Percentiles rank a stretch among this genome's conserved stretches.
phyloP scores from a whole-genome alignment of 768 basidiomycete genomes.

The Russula griseocarnosa region DNA sequence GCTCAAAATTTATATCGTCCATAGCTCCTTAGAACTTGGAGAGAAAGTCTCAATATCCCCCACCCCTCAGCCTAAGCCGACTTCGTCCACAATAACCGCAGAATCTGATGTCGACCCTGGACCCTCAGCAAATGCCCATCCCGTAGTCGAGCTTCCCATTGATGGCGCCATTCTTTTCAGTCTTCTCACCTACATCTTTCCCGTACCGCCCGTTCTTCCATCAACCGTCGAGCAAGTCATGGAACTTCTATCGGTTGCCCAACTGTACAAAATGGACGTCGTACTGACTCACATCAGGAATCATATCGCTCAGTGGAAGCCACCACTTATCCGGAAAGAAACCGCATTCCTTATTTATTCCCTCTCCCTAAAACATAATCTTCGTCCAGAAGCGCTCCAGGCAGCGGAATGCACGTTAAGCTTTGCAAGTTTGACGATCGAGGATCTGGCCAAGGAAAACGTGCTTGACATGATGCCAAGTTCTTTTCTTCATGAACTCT shows the following conservation, averaged over 20 bases:
- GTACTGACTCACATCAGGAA: not conserved
- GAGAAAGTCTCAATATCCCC: not conserved
- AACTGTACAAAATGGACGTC: not conserved
- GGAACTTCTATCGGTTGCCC: not conserved
- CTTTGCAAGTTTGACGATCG: not conserved
- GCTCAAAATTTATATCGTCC: conserved; percentile 1
- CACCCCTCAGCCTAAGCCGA: not conserved
- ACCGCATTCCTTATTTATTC: not conserved
- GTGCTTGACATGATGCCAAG: not conserved
- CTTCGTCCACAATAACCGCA: not conserved
- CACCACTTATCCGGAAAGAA: not conserved
- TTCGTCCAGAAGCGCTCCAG: not conserved
- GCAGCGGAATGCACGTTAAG: not conserved
- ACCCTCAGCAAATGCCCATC: not conserved
- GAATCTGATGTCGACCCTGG: not conserved
- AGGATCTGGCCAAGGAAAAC: not conserved
- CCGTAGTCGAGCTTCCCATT: not conserved
- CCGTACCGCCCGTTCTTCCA: not conserved
- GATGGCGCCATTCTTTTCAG: not conserved
- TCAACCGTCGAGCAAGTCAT: not conserved
- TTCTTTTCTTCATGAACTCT: not conserved
- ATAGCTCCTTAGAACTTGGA: not conserved
- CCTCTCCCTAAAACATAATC: not conserved
- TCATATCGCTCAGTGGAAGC: not conserved
- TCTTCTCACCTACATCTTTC: not conserved